Conservation (phyloP, 805 yeast species). For the Ogataea saltuana region DNA sequence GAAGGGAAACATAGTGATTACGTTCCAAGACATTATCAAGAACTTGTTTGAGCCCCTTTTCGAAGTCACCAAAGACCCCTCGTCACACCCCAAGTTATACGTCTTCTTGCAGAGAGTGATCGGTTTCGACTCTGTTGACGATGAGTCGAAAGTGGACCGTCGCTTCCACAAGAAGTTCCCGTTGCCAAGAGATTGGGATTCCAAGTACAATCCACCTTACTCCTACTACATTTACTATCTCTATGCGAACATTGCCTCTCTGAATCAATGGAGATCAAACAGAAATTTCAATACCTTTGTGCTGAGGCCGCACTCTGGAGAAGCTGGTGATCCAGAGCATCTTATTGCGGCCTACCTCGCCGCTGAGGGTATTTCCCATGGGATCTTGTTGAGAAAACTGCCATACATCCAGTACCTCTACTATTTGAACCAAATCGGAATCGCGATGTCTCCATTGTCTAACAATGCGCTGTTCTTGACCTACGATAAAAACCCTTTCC, state of each 20-base stretch:
- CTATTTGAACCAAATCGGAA: constrained; percentile 91
- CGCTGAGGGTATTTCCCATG: constrained; percentile 93
- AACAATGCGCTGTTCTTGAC: constrained; percentile 95
- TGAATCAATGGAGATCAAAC: constrained; percentile 78
- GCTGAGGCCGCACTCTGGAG: constrained; percentile 98
- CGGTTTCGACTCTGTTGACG: constrained; percentile 98
- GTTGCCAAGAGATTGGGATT: constrained; percentile 80
- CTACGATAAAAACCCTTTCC: constrained; percentile 96
- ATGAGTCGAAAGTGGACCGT: constrained; percentile 90
- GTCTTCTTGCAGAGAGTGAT: constrained; percentile 89
- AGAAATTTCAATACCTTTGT: constrained; percentile 86
- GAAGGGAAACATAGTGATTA: constrained; percentile 64
- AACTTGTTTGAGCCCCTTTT: constrained; percentile 87
- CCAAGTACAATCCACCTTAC: constrained; percentile 89
- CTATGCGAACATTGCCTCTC: constrained; percentile 80
- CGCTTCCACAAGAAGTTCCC: constrained; percentile 83
- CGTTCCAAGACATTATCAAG: constrained; percentile 72
- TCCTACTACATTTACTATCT: constrained; percentile 90
- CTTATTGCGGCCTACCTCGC: constrained; percentile 84
- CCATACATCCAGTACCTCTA: constrained; percentile 94
- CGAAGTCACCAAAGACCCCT: constrained; percentile 85
- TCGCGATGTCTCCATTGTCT: constrained; percentile 98
- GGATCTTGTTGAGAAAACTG: constrained; percentile 86
- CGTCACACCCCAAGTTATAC: constrained; percentile 85
- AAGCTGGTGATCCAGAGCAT: constrained; percentile 99